Evolutionary conservation across 176 grass and related monocot genomes (phyloP).

Genomic region (Triticum monococcum): DNA sequence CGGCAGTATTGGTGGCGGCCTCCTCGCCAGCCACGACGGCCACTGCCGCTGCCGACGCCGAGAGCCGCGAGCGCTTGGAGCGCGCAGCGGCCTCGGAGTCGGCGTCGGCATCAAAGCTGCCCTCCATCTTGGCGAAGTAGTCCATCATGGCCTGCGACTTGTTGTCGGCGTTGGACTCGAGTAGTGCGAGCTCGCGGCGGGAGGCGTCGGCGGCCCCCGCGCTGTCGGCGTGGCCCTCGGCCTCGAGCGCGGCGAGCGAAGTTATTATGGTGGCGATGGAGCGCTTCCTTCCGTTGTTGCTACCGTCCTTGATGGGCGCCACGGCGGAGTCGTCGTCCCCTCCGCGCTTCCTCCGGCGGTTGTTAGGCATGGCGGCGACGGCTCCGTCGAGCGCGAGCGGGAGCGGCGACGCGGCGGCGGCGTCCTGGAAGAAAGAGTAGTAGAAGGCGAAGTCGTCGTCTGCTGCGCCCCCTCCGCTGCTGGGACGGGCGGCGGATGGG

Average conservation of each 20-base stretch:
- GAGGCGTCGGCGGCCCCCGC: conserved; percentile 42
- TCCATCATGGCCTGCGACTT: conserved; percentile 66
- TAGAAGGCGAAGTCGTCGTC: conserved; percentile 82
- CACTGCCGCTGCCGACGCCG: neutral
- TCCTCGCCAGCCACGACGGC: conserved; percentile 9
- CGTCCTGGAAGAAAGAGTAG: conserved; percentile 69
- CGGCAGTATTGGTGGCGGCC: neutral
- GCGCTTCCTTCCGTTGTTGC: conserved; percentile 51
- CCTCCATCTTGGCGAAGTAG: conserved; percentile 73
- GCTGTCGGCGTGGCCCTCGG: conserved; percentile 60
- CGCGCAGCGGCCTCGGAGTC: conserved; percentile 44
- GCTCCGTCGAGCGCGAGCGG: conserved; percentile 15
- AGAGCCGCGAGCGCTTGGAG: conserved; percentile 42
- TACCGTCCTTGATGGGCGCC: neutral
- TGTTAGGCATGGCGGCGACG: conserved; percentile 56
- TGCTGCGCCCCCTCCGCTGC: conserved; percentile 11
- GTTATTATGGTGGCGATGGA: conserved; percentile 72
- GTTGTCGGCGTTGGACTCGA: conserved; percentile 63
- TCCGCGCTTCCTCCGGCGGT: conserved; percentile 38
- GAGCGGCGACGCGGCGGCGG: conserved; percentile 14
- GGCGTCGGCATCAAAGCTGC: conserved; percentile 54
- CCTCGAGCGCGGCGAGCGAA: conserved; percentile 67
- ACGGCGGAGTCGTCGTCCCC: neutral
- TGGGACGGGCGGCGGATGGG: conserved; percentile 41
- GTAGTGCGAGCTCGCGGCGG: conserved; percentile 59